Conservation (phyloP, 495 filamentous ascomycete species). For the Xylaria scruposa region DNA sequence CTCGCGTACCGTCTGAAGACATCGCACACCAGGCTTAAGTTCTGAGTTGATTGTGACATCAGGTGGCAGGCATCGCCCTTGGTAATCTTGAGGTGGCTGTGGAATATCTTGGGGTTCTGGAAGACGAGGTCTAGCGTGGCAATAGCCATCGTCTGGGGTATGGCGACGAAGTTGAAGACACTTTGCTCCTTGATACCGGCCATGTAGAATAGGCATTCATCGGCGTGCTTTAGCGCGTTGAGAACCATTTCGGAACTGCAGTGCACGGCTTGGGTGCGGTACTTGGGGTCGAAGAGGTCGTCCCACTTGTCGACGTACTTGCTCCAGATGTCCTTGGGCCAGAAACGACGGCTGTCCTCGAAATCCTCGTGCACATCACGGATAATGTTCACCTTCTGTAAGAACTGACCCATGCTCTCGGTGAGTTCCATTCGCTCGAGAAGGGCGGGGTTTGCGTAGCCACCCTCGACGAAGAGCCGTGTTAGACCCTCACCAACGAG, state of each 20-base stretch:
- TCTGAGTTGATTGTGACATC: constrained; percentile 92
- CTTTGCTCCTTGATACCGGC: constrained; percentile 95
- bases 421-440: constrained; percentile 78
- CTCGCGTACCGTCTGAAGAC: constrained; percentile 78
- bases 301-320: constrained; percentile 90
- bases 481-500: constrained; percentile 94
- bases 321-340: constrained; percentile 94
- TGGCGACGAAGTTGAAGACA: constrained; percentile 99
- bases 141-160: constrained; percentile 98
- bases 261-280: constrained; percentile 79
- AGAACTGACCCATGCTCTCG: constrained; percentile 95
- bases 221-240: constrained; percentile 82
- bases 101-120: constrained; percentile 86
- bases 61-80: constrained; percentile 91
- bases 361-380: constrained; percentile 91
- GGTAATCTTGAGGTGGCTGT: constrained; percentile 92
- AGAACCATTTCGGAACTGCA: constrained; percentile 96
- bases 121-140: constrained; percentile 91
- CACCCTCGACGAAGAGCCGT: constrained; percentile 85
- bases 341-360: constrained; percentile 86
- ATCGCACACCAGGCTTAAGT: constrained; percentile 77
- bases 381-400: constrained; percentile 99
- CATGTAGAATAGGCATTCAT: constrained; percentile 96
- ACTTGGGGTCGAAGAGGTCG: constrained; percentile 83
- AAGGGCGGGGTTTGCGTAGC: constrained; percentile 85